Evolutionary conservation across 306 rosid genomes (phyloP).

Genomic region (Purshia tridentata): DNA sequence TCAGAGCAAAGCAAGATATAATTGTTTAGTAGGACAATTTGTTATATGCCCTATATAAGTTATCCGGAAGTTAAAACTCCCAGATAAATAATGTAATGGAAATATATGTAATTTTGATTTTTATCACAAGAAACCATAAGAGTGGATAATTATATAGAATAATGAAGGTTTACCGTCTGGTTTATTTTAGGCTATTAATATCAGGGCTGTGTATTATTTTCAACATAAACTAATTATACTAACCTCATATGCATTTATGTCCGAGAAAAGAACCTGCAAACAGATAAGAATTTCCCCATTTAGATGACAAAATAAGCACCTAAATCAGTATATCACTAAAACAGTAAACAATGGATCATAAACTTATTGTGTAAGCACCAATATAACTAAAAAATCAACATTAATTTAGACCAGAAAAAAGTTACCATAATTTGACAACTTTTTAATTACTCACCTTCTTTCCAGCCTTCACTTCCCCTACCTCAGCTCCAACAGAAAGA

Average conservation of each 20-base stretch:
- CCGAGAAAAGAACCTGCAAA: constrained; percentile 89
- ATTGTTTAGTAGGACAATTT: background rate
- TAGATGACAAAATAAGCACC: constrained; percentile 1
- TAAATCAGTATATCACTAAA: background rate
- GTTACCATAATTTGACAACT: background rate
- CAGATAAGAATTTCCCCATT: constrained; percentile 9
- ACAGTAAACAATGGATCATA: background rate
- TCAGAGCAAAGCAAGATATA: background rate
- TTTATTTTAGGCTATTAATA: background rate
- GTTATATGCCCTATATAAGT: background rate
- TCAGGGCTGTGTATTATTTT: constrained; percentile 5
- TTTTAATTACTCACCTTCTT: constrained; percentile 52
- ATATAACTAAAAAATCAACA: background rate
- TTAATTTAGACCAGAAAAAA: background rate
- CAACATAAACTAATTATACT: constrained; percentile 8
- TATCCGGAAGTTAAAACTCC: background rate
- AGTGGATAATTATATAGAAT: background rate
- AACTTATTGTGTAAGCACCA: background rate
- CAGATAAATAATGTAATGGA: background rate
- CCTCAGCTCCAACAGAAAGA: constrained; percentile 77
- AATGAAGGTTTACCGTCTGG: background rate
- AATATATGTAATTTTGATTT: background rate
- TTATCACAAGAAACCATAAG: too few relatives aligned
- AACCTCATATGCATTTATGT: constrained; percentile 87
- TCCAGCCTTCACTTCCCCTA: constrained; percentile 67